Conservation (phyloP, 495 filamentous ascomycete genomes). For the Chlorociboria aeruginascens region DNA sequence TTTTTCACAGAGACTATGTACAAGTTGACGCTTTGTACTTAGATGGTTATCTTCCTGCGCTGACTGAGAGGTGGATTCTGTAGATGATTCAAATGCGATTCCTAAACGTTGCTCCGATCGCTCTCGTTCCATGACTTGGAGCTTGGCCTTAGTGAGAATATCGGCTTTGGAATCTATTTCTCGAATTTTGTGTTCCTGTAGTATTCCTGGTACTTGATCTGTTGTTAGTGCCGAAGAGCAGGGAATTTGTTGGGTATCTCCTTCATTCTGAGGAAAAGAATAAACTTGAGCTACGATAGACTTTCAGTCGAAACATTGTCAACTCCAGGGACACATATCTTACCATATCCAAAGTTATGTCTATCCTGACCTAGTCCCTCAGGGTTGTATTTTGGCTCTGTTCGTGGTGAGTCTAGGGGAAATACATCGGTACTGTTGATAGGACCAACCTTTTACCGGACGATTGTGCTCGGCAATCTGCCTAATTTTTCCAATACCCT, state of each 20-base stretch:
- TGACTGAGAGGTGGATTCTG: not conserved
- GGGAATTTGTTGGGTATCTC: too few species aligned
- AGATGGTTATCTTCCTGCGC: not conserved
- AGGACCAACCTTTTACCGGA: too few species aligned
- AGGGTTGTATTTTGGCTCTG: not conserved
- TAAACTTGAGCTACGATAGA: too few species aligned
- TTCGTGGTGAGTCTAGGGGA: not conserved
- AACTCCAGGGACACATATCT: too few species aligned
- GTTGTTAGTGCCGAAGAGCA: too few species aligned
- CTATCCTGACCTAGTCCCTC: not conserved
- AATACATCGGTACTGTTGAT: not conserved
- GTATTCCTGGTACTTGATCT: too few species aligned
- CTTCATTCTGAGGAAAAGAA: too few species aligned
- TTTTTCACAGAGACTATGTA: conserved; percentile 1
- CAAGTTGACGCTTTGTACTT: not conserved
- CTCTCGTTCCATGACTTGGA: conserved; percentile 5
- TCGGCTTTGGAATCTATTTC: too few species aligned
- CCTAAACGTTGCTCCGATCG: not conserved
- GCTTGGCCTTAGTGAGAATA: not conserved
- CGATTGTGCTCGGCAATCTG: not conserved
- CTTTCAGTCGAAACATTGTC: too few species aligned
- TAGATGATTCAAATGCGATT: conserved; percentile 4
- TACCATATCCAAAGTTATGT: too few species aligned
- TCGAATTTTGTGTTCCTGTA: too few species aligned
- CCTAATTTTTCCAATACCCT: conserved; percentile 1